Base-by-base conservation (phyloP, 805 yeast genomes). In the Candida ovalis region DNA sequence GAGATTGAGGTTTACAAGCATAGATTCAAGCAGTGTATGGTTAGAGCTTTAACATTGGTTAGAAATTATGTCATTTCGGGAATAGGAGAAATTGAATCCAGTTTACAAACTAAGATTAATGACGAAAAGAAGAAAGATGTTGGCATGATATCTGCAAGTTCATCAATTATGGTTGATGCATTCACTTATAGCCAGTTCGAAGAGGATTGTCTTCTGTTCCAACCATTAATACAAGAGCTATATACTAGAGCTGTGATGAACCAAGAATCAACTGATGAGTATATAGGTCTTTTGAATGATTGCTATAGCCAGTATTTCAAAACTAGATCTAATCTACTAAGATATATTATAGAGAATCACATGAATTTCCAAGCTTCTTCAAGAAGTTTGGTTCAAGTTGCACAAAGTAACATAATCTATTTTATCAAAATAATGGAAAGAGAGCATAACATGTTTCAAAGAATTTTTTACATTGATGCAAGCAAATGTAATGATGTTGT, bases 1-100 rank as follows among this genome's bases (percentile, higher is more conserved):
- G 96, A 90, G 46, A 71, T 79, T 10, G 92, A 82, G 24, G 60
- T 80, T 1, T 89, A 87, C 62, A 76, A 75, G 42, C 79, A 82
- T 53, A 77, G 91, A 49, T 88, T 88, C 68, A 80, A 86, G 52
- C 95, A 88, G 57, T 88, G 96, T 59, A 74, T 89, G 76, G 82
- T 91, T 1, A 76, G 96, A 49, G 84, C 95, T 1, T 73, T 89
- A 42, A 81, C 94, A 0, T 70, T 92, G 50, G 78, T 89, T 15
- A 77, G 84, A 53, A 87, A 84, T 58, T 88, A 83, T 60, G 66
- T 87, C 46, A 72, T 72, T 9, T 64, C 64, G n/a, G 74, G 72
- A 30, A 61, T 79, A 38, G 71, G 67, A 46, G 63, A 55, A 17
- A 48, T 72, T 24, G 68, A 68, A 39, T 53, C 59, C 17, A 55